These are phyloP conservation scores for Oryza meridionalis DNA, from an alignment of 176 grass and related monocot genomes.

Conservation along the genomic window DNA sequence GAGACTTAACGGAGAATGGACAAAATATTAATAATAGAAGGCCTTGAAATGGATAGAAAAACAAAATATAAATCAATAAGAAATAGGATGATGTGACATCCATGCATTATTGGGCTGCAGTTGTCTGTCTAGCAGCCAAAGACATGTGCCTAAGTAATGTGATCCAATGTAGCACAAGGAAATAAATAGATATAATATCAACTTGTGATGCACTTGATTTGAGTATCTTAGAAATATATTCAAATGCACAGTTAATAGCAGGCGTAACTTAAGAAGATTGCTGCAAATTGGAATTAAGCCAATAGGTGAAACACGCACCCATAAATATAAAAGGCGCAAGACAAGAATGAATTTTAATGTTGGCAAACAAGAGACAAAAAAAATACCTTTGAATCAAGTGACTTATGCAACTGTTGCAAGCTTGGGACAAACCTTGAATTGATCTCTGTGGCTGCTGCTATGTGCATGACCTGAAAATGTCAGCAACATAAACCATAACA, in stretches of 20 bases:
- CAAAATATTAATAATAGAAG: conserved; percentile 14
- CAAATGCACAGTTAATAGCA: conserved; percentile 17
- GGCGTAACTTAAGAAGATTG: conserved; percentile 1
- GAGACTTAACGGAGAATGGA: background rate
- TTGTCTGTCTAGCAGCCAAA: background rate
- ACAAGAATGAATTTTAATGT: background rate
- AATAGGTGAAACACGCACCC: conserved; percentile 3
- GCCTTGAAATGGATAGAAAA: conserved; percentile 8
- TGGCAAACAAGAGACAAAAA: conserved; percentile 25
- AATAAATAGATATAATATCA: background rate
- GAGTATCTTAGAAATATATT: background rate
- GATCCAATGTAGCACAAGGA: background rate
- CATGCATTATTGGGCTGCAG: background rate
- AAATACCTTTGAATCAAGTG: conserved; percentile 82
- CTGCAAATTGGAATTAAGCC: conserved; percentile 1
- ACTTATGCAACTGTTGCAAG: conserved; percentile 78
- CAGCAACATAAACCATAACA: conserved; percentile 40
- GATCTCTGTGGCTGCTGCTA: conserved; percentile 86
- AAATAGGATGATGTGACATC: background rate
- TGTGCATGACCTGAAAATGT: conserved; percentile 93
- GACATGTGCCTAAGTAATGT: background rate
- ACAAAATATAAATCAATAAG: background rate
- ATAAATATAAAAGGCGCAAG: background rate
- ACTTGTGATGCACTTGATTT: background rate
- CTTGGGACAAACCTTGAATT: conserved; percentile 87